Conservation (phyloP, 768 basidiomycete genomes). For the Leccinum fibrillosum region DNA sequence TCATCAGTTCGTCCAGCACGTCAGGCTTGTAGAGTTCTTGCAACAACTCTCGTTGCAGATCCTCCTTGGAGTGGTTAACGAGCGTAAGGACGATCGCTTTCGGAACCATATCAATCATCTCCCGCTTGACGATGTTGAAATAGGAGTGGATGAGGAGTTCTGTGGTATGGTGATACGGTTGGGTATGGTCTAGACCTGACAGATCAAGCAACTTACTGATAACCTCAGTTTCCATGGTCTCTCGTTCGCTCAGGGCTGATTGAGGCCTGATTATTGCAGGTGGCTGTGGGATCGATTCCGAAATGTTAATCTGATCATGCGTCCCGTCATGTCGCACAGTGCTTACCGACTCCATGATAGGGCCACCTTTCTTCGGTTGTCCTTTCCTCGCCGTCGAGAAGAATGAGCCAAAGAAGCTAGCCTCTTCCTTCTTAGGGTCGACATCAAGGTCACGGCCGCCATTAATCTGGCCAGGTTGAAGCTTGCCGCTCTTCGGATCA, state of each 20-base stretch:
- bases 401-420: constrained; percentile 94
- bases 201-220: constrained; percentile 72
- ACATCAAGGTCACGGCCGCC: constrained; percentile 95
- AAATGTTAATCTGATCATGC: constrained; percentile 4
- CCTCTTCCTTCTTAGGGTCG: constrained; percentile 83
- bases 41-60: constrained; percentile 88
- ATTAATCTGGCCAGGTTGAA: constrained; percentile 65
- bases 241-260: constrained; percentile 86
- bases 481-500: constrained; percentile 72
- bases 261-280: constrained; percentile 88
- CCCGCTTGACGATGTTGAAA: constrained; percentile 97
- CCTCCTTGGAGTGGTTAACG: constrained; percentile 91
- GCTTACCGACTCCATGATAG: constrained; percentile 56
- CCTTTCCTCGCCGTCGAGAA: constrained; percentile 67
- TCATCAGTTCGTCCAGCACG: constrained; percentile 89
- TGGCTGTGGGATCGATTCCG: constrained; percentile 44
- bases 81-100: constrained; percentile 92
- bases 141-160: constrained; percentile 96
- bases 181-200: not conserved
- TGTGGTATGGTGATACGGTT: constrained; percentile 37
- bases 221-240: constrained; percentile 98
- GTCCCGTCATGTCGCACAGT: constrained; percentile 7
- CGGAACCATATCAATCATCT: constrained; percentile 99
- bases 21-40: constrained; percentile 98
- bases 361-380: constrained; percentile 61